Evolutionary conservation across 2,329 filamentous ascomycete species (phyloP).

Genomic region (Sclerotinia borealis): DNA sequence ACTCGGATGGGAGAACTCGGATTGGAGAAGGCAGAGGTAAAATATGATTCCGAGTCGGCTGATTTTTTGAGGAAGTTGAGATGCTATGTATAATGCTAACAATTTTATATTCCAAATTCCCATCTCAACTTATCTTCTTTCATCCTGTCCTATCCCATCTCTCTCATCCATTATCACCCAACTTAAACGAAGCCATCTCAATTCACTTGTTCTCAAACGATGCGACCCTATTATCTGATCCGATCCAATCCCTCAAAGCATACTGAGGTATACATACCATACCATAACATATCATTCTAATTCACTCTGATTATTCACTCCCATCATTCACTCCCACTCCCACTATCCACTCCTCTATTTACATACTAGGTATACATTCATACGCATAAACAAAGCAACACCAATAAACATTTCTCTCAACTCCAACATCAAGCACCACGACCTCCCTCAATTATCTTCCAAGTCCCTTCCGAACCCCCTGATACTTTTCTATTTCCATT

Average conservation of each 20-base stretch:
- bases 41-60: neutral
- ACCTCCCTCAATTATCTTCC: neutral
- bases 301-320: neutral
- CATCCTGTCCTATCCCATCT: neutral
- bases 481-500: accelerated
- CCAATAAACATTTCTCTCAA: neutral
- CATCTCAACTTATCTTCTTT: neutral
- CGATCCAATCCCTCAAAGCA: neutral
- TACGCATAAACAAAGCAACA: neutral
- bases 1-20: too few relatives aligned
- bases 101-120: neutral
- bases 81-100: too few relatives aligned
- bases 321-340: too few relatives aligned
- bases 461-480: neutral
- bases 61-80: neutral
- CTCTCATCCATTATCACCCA: neutral
- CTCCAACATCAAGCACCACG: neutral
- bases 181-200: neutral
- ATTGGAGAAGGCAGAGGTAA: neutral
- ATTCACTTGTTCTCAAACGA: neutral
- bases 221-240: too few relatives aligned
- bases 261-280: too few relatives aligned
- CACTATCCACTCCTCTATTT: too few relatives aligned
- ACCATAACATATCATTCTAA: neutral
- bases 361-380: too few relatives aligned